Conservation (phyloP, 2,329 filamentous ascomycete genomes). For the Phoma herbarum region DNA sequence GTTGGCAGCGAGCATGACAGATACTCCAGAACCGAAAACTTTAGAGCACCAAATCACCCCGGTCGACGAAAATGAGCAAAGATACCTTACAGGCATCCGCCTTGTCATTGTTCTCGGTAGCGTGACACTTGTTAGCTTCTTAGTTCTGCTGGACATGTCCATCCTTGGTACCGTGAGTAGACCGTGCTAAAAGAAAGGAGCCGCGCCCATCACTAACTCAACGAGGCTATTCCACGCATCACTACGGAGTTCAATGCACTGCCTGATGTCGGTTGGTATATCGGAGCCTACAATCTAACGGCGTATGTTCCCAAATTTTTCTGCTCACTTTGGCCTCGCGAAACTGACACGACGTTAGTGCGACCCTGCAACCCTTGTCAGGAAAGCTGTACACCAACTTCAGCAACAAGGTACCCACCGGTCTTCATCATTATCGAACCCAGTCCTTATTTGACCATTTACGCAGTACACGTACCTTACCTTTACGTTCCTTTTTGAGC, state of each 20-base stretch:
- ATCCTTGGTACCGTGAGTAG: slow-evolving; percentile 39
- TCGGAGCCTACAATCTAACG: slow-evolving; percentile 32
- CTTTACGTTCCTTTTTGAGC: slow-evolving; percentile 36
- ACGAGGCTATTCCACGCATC: slow-evolving; percentile 37
- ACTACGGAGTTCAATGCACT: slow-evolving; percentile 39
- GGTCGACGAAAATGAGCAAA: neutral
- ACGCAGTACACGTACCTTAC: slow-evolving; percentile 46
- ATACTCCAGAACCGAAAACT: neutral
- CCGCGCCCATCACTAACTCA: neutral
- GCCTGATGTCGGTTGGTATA: slow-evolving; percentile 39
- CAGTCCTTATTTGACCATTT: neutral
- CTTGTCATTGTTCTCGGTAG: slow-evolving; percentile 26
- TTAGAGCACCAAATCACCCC: neutral
- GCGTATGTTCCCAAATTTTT: slow-evolving; percentile 7
- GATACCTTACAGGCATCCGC: slow-evolving; percentile 26
- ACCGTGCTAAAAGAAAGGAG: neutral
- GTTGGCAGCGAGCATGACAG: neutral
- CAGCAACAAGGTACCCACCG: slow-evolving; percentile 24
- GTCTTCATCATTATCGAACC: neutral
- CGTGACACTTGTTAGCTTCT: slow-evolving; percentile 32
- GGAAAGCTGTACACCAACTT: slow-evolving; percentile 37
- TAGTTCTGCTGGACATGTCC: slow-evolving; percentile 36
- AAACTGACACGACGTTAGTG: slow-evolving; percentile 8
- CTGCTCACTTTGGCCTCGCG: neutral
- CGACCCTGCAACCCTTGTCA: slow-evolving; percentile 35